Conservation (phyloP, 768 basidiomycete genomes). For the Pleurotus cornucopiae region DNA sequence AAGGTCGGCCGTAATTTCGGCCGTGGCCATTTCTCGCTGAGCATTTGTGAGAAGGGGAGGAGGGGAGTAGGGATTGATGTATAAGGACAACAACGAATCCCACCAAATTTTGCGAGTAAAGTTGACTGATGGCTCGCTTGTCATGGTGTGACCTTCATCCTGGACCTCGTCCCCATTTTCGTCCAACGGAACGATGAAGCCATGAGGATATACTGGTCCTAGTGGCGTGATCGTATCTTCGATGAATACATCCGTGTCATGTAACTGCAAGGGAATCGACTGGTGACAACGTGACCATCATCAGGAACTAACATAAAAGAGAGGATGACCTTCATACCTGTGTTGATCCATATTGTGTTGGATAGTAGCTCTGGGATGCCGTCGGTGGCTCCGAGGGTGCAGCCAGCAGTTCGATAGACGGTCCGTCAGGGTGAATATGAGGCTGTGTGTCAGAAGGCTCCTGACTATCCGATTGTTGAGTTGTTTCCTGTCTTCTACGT, state of each 20-base stretch:
- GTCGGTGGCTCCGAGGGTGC: too few relatives aligned
- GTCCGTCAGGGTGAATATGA: too few relatives aligned
- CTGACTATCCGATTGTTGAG: too few relatives aligned
- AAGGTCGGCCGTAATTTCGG: conserved; percentile 49
- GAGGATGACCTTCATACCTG: too few relatives aligned
- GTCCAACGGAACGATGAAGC: conserved; percentile 16
- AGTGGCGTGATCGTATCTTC: not conserved
- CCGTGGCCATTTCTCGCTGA: conserved; percentile 42
- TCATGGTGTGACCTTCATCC: conserved; percentile 26
- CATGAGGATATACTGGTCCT: conserved; percentile 2
- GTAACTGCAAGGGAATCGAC: too few relatives aligned
- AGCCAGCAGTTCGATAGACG: too few relatives aligned
- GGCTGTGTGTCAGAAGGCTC: too few relatives aligned
- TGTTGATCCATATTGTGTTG: too few relatives aligned
- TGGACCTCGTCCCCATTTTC: conserved; percentile 12
- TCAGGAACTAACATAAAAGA: too few relatives aligned
- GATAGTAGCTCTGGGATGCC: too few relatives aligned
- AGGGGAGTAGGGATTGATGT: conserved; percentile 33
- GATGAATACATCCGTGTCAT: too few relatives aligned
- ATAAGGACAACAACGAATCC: conserved; percentile 63
- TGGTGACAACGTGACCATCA: too few relatives aligned
- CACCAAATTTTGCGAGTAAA: conserved; percentile 77
- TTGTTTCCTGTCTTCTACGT: conserved; percentile 23
- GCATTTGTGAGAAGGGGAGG: conserved; percentile 29
- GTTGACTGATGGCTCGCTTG: conserved; percentile 55